These are phyloP conservation scores for Lasiodiplodia sp. DNA, from an alignment of 2,329 filamentous ascomycete species.

Conservation along the genomic window DNA sequence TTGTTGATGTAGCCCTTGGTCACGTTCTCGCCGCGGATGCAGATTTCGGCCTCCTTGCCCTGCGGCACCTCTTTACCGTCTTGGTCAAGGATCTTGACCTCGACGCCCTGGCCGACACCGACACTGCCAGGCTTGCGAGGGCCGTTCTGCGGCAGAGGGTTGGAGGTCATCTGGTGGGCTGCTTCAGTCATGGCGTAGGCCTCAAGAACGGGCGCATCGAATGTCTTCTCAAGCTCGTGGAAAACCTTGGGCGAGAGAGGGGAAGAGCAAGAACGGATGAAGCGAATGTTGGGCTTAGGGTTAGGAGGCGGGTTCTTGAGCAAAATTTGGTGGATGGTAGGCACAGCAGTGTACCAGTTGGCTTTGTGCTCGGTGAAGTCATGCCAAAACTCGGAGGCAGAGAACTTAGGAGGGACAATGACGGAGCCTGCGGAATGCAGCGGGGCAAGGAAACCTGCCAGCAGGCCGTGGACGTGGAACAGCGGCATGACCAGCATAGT, in stretches of 20 bases:
- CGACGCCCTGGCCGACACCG: slow-evolving; percentile 82
- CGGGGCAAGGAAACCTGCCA: slow-evolving; percentile 82
- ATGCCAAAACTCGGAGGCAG: slow-evolving; percentile 80
- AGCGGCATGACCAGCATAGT: slow-evolving; percentile 90
- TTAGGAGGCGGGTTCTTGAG: slow-evolving; percentile 74
- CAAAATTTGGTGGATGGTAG: slow-evolving; percentile 89
- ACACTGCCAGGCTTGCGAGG: slow-evolving; percentile 83
- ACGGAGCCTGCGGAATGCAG: slow-evolving; percentile 79
- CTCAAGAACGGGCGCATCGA: slow-evolving; percentile 82
- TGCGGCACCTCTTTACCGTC: slow-evolving; percentile 72
- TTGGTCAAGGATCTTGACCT: slow-evolving; percentile 77
- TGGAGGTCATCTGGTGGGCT: slow-evolving; percentile 82
- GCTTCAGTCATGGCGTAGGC: slow-evolving; percentile 95
- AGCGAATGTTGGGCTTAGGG: slow-evolving; percentile 76
- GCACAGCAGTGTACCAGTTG: slow-evolving; percentile 94
- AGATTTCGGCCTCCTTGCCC: slow-evolving; percentile 80
- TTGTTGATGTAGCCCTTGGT: slow-evolving; percentile 89
- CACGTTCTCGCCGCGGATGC: slow-evolving; percentile 81
- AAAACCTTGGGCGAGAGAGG: slow-evolving; percentile 83
- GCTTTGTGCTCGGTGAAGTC: slow-evolving; percentile 77
- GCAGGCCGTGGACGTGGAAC: slow-evolving; percentile 88
- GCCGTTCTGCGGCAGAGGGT: slow-evolving; percentile 63
- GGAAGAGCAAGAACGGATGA: slow-evolving; percentile 87
- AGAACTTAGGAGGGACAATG: slow-evolving; percentile 80
- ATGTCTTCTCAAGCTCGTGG: slow-evolving; percentile 76